Conservation (phyloP, 352 stramenopile genomes). For the Elongisporangium anandrum region DNA sequence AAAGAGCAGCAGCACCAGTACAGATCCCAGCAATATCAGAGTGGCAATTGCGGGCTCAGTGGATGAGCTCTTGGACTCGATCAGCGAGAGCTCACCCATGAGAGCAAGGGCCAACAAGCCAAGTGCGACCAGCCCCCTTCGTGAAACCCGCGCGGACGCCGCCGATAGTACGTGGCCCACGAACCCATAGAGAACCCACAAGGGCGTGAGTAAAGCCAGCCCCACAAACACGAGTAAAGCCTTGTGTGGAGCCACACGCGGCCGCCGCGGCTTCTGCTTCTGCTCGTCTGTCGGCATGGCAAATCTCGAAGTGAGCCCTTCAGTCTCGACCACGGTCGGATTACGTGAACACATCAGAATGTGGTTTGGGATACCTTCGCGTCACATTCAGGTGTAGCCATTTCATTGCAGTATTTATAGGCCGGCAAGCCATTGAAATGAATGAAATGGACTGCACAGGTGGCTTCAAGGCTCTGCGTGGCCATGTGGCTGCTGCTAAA, state of each 20-base stretch:
- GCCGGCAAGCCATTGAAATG: neutral
- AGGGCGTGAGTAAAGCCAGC: conserved; percentile 29
- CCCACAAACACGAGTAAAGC: conserved; percentile 15
- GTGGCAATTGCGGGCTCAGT: neutral
- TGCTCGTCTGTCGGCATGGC: neutral
- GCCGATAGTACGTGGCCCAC: conserved; percentile 34
- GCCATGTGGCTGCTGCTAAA: neutral
- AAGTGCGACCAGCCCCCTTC: conserved; percentile 17
- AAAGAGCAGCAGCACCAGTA: conserved; percentile 30
- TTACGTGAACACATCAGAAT: neutral
- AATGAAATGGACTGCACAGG: neutral
- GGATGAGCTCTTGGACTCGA: conserved; percentile 5
- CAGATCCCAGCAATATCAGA: conserved; percentile 7
- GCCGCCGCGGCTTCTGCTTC: conserved; percentile 1
- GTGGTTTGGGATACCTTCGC: neutral
- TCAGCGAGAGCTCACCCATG: conserved; percentile 14
- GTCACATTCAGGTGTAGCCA: neutral
- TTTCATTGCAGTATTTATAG: too few species aligned
- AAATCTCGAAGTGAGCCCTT: neutral
- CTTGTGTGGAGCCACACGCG: conserved; percentile 18
- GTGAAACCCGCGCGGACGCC: conserved; percentile 17
- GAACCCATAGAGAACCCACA: conserved; percentile 38
- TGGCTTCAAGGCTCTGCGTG: neutral
- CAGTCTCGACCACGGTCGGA: neutral
- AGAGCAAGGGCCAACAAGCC: conserved; percentile 11